These are phyloP conservation scores for Exophiala sideris DNA, from an alignment of 2,329 filamentous ascomycete species.

Conservation along the genomic window DNA sequence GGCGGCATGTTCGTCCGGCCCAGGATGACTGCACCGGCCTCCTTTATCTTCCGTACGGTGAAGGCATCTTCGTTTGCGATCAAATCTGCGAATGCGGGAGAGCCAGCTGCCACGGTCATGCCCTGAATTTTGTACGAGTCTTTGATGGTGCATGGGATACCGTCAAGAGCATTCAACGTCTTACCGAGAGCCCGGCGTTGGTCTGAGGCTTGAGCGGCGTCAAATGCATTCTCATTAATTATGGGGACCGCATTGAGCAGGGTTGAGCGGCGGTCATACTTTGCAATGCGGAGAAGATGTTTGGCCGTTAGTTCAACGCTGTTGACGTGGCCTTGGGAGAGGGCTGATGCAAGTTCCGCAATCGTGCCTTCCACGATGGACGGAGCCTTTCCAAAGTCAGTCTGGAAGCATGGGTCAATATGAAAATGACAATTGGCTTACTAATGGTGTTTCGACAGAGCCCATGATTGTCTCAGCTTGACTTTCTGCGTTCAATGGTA, in stretches of 20 bases:
- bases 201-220: slow-evolving; percentile 48
- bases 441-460: no score
- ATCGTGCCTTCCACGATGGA: slow-evolving; percentile 43
- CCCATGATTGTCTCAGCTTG: no score
- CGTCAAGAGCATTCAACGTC: slow-evolving; percentile 45
- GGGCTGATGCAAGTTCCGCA: slow-evolving; percentile 38
- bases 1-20: slow-evolving; percentile 43
- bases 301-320: slow-evolving; percentile 45
- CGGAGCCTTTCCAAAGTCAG: background rate
- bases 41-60: slow-evolving; percentile 25
- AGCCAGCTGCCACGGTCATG: slow-evolving; percentile 53
- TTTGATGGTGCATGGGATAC: slow-evolving; percentile 57
- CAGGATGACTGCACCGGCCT: slow-evolving; percentile 32
- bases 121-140: slow-evolving; percentile 55
- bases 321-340: slow-evolving; percentile 40
- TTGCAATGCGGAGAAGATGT: slow-evolving; percentile 47
- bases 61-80: slow-evolving; percentile 40
- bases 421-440: no score
- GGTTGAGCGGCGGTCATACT: slow-evolving; percentile 42
- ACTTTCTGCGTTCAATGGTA: no score
- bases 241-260: slow-evolving; percentile 49
- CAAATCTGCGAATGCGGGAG: slow-evolving; percentile 52
- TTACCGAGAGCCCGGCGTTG: slow-evolving; percentile 39
- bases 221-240: slow-evolving; percentile 45
- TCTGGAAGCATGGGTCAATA: no score